Evolutionary conservation across 495 filamentous ascomycete species (phyloP).

Genomic region (Penicillium longicatenatum): DNA sequence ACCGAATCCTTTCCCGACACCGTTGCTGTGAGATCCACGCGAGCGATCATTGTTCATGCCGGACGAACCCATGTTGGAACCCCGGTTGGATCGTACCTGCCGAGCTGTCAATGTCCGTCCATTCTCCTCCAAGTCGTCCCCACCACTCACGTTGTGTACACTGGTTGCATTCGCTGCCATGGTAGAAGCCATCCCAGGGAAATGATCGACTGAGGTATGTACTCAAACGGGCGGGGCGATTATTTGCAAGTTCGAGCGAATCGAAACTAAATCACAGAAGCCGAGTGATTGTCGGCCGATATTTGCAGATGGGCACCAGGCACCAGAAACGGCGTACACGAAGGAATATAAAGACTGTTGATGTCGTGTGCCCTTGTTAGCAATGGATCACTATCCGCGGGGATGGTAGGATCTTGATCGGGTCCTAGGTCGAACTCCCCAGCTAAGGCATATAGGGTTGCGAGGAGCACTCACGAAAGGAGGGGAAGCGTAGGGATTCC

Average conservation of each 20-base stretch:
- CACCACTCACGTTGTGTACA: slow-evolving; percentile 42
- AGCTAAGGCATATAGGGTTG: slow-evolving; percentile 16
- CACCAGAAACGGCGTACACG: slow-evolving; percentile 35
- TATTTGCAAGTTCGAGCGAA: slow-evolving; percentile 24
- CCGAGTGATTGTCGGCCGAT: slow-evolving; percentile 22
- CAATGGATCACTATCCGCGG: slow-evolving; percentile 3
- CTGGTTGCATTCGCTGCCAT: slow-evolving; percentile 42
- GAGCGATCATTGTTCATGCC: slow-evolving; percentile 42
- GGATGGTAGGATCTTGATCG: neutral
- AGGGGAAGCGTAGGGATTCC: slow-evolving; percentile 20
- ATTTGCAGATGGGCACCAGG: slow-evolving; percentile 35
- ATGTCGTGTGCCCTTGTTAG: slow-evolving; percentile 20
- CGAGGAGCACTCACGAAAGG: slow-evolving; percentile 31
- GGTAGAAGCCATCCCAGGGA: slow-evolving; percentile 41
- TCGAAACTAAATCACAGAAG: slow-evolving; percentile 24
- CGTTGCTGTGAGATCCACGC: slow-evolving; percentile 36
- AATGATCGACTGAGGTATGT: slow-evolving; percentile 30
- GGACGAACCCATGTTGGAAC: slow-evolving; percentile 43
- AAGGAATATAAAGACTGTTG: slow-evolving; percentile 31
- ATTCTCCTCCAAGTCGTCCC: neutral
- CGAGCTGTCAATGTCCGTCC: slow-evolving; percentile 4
- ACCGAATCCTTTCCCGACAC: slow-evolving; percentile 47
- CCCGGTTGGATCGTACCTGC: slow-evolving; percentile 42
- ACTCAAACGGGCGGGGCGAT: slow-evolving; percentile 20
- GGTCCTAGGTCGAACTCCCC: slow-evolving; percentile 1